phyloP scores from a whole-genome alignment of 495 filamentous ascomycete species.

The Gamarada debralockiae region DNA sequence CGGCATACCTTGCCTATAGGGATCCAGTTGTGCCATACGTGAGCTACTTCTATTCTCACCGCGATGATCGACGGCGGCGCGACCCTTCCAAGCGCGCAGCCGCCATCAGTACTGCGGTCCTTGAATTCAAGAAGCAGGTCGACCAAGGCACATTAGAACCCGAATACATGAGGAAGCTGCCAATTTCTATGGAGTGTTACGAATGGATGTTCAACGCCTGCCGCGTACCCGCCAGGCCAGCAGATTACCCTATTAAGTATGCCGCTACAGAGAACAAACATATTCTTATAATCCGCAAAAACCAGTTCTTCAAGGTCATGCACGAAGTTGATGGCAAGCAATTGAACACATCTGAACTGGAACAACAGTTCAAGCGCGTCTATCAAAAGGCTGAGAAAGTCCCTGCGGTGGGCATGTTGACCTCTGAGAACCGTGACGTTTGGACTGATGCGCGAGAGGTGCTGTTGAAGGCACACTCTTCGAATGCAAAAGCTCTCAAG shows the following conservation, averaged over 20 bases:
- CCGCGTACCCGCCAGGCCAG: constrained; percentile 77
- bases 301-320: constrained; percentile 89
- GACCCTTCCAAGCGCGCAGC: constrained; percentile 92
- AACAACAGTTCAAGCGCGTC: constrained; percentile 80
- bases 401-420: constrained; percentile 79
- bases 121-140: constrained; percentile 94
- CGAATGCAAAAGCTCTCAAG: constrained; percentile 72
- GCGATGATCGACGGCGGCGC: constrained; percentile 83
- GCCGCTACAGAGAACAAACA: constrained; percentile 70
- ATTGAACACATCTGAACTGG: constrained; percentile 82
- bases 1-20: constrained; percentile 86
- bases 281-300: constrained; percentile 87
- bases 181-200: constrained; percentile 96
- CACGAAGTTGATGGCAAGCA: constrained; percentile 73
- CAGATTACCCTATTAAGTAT: constrained; percentile 84
- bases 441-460: constrained; percentile 83
- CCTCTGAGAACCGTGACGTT: constrained; percentile 85
- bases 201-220: constrained; percentile 98
- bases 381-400: constrained; percentile 66
- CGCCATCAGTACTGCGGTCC: constrained; percentile 74
- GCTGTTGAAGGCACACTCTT: constrained; percentile 68
- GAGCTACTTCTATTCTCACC: constrained; percentile 98
- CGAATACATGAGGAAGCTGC: constrained; percentile 94
- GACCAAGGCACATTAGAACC: constrained; percentile 83
- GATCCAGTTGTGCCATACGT: constrained; percentile 98